Evolutionary conservation across 495 filamentous ascomycete species (phyloP).

Genomic region (Parathielavia appendiculata): DNA sequence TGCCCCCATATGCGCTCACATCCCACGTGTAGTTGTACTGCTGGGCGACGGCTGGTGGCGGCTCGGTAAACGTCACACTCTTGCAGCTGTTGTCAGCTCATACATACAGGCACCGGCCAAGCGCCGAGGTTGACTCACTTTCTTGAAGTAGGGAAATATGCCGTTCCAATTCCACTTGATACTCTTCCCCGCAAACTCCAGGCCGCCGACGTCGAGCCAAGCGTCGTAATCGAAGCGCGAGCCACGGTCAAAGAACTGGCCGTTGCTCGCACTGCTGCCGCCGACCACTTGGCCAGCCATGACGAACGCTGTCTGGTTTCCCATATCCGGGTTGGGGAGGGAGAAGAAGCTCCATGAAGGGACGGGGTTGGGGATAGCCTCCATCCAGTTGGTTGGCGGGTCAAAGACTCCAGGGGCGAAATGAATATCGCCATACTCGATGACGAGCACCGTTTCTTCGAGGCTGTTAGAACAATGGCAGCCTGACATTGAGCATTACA

Average conservation of each 20-base stretch:
- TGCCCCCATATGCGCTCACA: slow-evolving; percentile 21
- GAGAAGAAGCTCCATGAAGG: slow-evolving; percentile 32
- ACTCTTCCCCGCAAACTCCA: not conserved
- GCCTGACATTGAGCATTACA: not conserved
- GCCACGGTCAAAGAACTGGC: slow-evolving; percentile 38
- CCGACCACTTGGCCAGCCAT: slow-evolving; percentile 37
- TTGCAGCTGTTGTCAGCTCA: not conserved
- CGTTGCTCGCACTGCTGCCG: slow-evolving; percentile 44
- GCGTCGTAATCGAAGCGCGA: slow-evolving; percentile 42
- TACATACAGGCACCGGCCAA: not conserved
- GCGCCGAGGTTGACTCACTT: slow-evolving; percentile 11
- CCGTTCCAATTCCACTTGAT: slow-evolving; percentile 36
- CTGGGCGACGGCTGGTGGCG: slow-evolving; percentile 10
- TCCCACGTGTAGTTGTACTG: slow-evolving; percentile 28
- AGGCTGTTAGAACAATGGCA: not conserved
- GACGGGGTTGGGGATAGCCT: not conserved
- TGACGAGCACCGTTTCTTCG: slow-evolving; percentile 39
- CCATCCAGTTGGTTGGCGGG: slow-evolving; percentile 18
- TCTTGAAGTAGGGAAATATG: slow-evolving; percentile 42
- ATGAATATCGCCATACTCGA: slow-evolving; percentile 41
- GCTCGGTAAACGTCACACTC: slow-evolving; percentile 29
- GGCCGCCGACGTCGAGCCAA: slow-evolving; percentile 49
- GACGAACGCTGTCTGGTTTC: slow-evolving; percentile 31
- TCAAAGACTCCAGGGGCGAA: slow-evolving; percentile 23
- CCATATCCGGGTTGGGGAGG: slow-evolving; percentile 32